Evolutionary conservation across 331 rosid species (phyloP).

Genomic region (Acacia pycnantha): DNA sequence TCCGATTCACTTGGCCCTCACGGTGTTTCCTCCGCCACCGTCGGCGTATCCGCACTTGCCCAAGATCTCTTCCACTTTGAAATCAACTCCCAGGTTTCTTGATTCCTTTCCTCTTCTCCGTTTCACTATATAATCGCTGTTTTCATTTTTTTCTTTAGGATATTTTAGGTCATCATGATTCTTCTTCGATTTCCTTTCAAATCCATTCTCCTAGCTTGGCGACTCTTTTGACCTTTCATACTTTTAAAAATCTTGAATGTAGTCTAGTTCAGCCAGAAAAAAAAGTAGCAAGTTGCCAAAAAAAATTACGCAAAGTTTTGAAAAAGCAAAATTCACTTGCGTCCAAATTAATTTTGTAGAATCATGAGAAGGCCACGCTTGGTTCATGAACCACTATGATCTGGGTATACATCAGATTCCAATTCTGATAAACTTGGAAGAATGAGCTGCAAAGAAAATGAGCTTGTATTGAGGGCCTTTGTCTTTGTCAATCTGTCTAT

Average conservation of each 20-base stretch:
- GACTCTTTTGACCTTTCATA: neutral
- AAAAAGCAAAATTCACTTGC: neutral
- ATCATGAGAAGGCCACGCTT: neutral
- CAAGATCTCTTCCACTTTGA: constrained; percentile 79
- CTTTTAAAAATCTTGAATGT: neutral
- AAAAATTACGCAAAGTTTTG: neutral
- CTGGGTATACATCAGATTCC: neutral
- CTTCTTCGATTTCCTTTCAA: neutral
- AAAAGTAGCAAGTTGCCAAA: neutral
- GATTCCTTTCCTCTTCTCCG: neutral
- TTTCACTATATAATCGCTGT: neutral
- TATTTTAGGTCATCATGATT: neutral
- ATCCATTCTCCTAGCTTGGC: neutral
- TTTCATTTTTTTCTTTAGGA: too few relatives aligned
- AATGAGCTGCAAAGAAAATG: neutral
- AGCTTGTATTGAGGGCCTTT: neutral
- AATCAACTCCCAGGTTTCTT: constrained; percentile 72
- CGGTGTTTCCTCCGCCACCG: constrained; percentile 55
- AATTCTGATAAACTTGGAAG: neutral
- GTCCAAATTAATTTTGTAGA: neutral
- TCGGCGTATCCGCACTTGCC: constrained; percentile 75
- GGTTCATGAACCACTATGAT: neutral
- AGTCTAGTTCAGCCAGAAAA: neutral
- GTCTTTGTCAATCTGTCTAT: neutral
- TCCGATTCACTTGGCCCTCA: constrained; percentile 50